Conservation (phyloP, 768 basidiomycete genomes). For the Hirschioporus abietinus region DNA sequence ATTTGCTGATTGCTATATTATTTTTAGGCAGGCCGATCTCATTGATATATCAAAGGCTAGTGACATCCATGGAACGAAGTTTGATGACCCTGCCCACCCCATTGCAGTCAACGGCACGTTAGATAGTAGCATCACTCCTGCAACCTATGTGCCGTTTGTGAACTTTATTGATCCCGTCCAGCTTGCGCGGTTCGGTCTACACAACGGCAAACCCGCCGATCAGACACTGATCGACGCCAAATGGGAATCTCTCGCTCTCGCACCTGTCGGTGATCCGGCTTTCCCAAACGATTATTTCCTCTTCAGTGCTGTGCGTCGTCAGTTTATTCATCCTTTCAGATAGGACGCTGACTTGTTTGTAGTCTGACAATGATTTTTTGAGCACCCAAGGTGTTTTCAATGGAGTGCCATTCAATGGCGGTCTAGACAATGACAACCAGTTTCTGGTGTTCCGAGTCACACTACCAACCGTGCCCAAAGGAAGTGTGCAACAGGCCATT, state of each 20-base stretch:
- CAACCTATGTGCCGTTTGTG: constrained; percentile 51
- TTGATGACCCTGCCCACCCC: constrained; percentile 47
- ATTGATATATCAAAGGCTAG: constrained; percentile 54
- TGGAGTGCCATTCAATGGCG: constrained; percentile 48
- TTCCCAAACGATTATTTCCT: constrained; percentile 66
- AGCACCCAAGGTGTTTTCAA: constrained; percentile 47
- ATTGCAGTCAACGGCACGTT: constrained; percentile 47
- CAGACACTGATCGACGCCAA: constrained; percentile 54
- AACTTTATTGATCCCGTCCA: constrained; percentile 47
- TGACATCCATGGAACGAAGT: constrained; percentile 52
- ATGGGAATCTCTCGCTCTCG: constrained; percentile 64
- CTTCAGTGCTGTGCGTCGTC: constrained; percentile 47
- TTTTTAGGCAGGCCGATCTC: constrained; percentile 49
- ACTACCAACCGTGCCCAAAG: constrained; percentile 27
- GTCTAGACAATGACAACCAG: constrained; percentile 54
- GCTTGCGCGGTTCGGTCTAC: constrained; percentile 56
- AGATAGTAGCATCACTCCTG: constrained; percentile 41
- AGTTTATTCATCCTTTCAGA: constrained; percentile 1
- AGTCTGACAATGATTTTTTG: constrained; percentile 64
- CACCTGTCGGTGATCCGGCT: constrained; percentile 41
- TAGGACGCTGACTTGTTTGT: background rate
- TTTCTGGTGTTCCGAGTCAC: constrained; percentile 59
- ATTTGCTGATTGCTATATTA: background rate
- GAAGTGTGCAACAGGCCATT: constrained; percentile 2
- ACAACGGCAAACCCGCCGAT: constrained; percentile 51